These are phyloP conservation scores for Aspergillus ibericus DNA, from an alignment of 2,329 filamentous ascomycete genomes.

Conservation along the genomic window DNA sequence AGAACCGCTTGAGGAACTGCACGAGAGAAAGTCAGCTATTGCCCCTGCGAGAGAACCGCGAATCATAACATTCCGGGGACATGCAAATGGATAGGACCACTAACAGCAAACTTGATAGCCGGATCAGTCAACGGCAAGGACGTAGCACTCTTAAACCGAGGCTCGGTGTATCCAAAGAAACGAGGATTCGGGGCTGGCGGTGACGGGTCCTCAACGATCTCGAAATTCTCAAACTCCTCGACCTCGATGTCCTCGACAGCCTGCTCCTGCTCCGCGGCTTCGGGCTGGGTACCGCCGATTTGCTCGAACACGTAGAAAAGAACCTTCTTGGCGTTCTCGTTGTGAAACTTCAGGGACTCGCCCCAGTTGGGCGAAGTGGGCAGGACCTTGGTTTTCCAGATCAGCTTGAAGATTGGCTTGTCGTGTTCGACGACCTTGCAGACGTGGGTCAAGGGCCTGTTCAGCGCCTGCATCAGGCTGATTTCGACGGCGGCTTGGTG, in stretches of 20 bases:
- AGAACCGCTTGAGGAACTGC: slow-evolving; percentile 77
- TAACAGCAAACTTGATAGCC: slow-evolving; percentile 71
- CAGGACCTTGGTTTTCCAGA: slow-evolving; percentile 34
- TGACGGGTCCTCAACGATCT: slow-evolving; percentile 18
- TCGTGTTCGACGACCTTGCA: slow-evolving; percentile 35
- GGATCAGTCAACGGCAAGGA: slow-evolving; percentile 57
- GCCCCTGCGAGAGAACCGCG: slow-evolving; percentile 52
- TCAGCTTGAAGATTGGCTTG: slow-evolving; percentile 30
- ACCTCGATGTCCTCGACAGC: slow-evolving; percentile 2
- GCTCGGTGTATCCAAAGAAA: slow-evolving; percentile 26
- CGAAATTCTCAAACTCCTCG: slow-evolving; percentile 20
- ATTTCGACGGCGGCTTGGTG: slow-evolving; percentile 60
- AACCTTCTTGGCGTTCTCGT: slow-evolving; percentile 29
- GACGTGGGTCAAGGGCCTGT: slow-evolving; percentile 37
- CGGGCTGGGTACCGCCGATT: slow-evolving; percentile 29
- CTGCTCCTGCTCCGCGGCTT: slow-evolving; percentile 7
- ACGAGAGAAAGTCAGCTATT: slow-evolving; percentile 38
- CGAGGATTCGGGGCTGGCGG: slow-evolving; percentile 18
- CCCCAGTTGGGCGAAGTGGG: slow-evolving; percentile 25
- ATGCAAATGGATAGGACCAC: slow-evolving; percentile 33
- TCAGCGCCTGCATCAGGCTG: slow-evolving; percentile 49
- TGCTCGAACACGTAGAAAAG: slow-evolving; percentile 39
- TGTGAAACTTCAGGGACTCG: slow-evolving; percentile 33
- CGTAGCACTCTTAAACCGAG: slow-evolving; percentile 57
- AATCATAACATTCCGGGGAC: slow-evolving; percentile 45